A percentile compares a stretch with the other conserved stretches of the same genome.
phyloP scores from a whole-genome alignment of 257 asterid species.

The Nicotiana tabacum region DNA sequence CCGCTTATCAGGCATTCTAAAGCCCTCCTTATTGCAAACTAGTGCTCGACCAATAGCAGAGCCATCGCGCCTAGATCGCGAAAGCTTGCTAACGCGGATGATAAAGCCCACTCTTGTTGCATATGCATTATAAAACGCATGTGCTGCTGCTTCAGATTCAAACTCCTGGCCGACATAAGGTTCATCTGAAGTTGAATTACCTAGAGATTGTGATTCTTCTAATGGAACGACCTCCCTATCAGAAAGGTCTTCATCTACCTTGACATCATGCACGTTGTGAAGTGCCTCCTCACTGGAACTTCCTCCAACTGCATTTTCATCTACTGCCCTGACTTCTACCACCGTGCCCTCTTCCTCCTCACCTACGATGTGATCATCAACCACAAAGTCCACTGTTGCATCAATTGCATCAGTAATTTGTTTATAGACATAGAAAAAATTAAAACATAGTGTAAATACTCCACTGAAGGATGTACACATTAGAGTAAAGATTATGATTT shows the following conservation, averaged over 20 bases:
- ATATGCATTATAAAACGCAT: constrained; percentile 80
- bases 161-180: constrained; percentile 88
- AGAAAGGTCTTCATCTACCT: constrained; percentile 58
- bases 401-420: background rate
- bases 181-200: constrained; percentile 53
- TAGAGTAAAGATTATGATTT: background rate
- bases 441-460: background rate
- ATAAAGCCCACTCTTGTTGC: constrained; percentile 86
- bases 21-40: constrained; percentile 98
- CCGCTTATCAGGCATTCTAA: constrained; percentile 84
- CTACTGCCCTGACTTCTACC: constrained; percentile 46
- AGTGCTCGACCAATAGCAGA: constrained; percentile 96
- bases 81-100: constrained; percentile 95
- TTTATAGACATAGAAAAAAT: background rate
- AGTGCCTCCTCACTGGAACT: constrained; percentile 54
- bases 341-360: constrained; percentile 71
- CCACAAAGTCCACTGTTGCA: constrained; percentile 70
- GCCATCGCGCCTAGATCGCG: constrained; percentile 98
- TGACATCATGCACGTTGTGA: constrained; percentile 55
- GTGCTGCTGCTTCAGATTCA: constrained; percentile 93
- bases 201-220: constrained; percentile 56
- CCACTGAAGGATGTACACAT: background rate
- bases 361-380: constrained; percentile 62
- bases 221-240: constrained; percentile 46
- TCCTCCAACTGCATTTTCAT: constrained; percentile 43